Evolutionary conservation across 1,139 yeast genomes (phyloP), one percentile per base, ranked within the genome.

Genomic region (Nematodospora anomalae): DNA sequence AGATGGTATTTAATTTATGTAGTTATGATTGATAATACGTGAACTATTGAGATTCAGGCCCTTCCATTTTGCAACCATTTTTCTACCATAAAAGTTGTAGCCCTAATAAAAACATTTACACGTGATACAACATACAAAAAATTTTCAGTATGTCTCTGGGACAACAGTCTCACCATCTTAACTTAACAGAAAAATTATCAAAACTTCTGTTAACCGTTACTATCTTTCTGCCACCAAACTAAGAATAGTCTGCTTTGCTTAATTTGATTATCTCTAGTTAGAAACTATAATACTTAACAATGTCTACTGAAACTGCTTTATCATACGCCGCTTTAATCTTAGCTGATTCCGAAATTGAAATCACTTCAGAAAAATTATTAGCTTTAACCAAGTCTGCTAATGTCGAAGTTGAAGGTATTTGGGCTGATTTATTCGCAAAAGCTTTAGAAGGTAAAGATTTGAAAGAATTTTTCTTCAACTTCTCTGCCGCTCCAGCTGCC

Each of bases 241-340:
- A 70, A 73, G 84, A 79, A 70, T 80, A 80, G 87, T 80, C 87
- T 77, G 87, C 87, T 74, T 73, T 50, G 71, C 71, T 66, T 66
- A 66, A 66, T 60, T 55, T 52, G 72, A 66, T 66, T 66, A 65
- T 61, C 60, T 65, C 72, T 66, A 66, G 71, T 65, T 60, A 47
- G 21, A 18, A 36, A 32, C 28, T 40, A 36, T 27, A 18, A 35
- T 43, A 35, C 40, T 40, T 38, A 53, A 69, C 53, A 64, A 82
- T 82, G 88, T 83, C 92, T 65, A 73, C 79, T 64, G 90, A 84
- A 80, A 71, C 88, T 59, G 83, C 89, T 65, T 77, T 84, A 64
- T 81, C 92, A 52, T 84, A 83, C 83, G 92, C 94, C 63, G 88
- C 92, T 62, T 76, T 84, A 66, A 83, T 84, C 76, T 80, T 84